A percentile compares a stretch with the other conserved stretches of the same genome.
Evolutionary conservation across 2,329 filamentous ascomycete species (phyloP).

Genomic region (Colletotrichum siamense): DNA sequence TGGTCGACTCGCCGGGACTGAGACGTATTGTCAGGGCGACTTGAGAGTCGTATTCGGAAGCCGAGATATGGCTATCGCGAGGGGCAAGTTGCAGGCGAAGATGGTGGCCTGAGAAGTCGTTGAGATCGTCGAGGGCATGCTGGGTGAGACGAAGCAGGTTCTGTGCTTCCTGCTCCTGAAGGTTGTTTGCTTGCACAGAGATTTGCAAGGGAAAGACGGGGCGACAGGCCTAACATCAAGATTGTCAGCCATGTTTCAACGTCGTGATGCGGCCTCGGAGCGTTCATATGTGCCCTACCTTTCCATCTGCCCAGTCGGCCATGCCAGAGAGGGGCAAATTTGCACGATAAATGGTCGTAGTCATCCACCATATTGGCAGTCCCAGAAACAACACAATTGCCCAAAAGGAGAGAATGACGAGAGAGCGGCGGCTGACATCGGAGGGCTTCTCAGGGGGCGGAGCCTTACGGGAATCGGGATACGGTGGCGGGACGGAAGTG

Average conservation of each 20-base stretch:
- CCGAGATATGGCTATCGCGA: conserved; percentile 28
- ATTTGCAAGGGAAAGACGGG: conserved; percentile 89
- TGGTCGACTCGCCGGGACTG: conserved; percentile 64
- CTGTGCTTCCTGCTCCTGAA: conserved; percentile 72
- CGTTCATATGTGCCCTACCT: conserved; percentile 56
- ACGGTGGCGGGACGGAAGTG: not conserved
- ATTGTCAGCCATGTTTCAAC: not conserved
- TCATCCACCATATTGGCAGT: conserved; percentile 94
- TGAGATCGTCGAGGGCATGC: conserved; percentile 83
- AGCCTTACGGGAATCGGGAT: conserved; percentile 37
- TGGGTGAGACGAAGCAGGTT: conserved; percentile 82
- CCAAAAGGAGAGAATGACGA: conserved; percentile 91
- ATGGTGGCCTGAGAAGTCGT: conserved; percentile 85
- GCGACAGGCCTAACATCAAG: conserved; percentile 71
- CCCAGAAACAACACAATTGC: conserved; percentile 81
- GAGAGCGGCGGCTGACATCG: conserved; percentile 71
- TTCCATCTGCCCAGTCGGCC: conserved; percentile 90
- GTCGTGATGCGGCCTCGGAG: not conserved
- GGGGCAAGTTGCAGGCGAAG: conserved; percentile 72
- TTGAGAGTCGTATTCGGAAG: conserved; percentile 46
- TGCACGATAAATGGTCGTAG: conserved; percentile 90
- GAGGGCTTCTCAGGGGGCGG: conserved; percentile 81
- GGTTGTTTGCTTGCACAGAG: conserved; percentile 71
- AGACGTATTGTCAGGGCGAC: conserved; percentile 76
- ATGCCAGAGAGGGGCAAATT: conserved; percentile 83